Conservation (phyloP, 108 stramenopile genomes). For the Stephanodiscus minutulus region DNA sequence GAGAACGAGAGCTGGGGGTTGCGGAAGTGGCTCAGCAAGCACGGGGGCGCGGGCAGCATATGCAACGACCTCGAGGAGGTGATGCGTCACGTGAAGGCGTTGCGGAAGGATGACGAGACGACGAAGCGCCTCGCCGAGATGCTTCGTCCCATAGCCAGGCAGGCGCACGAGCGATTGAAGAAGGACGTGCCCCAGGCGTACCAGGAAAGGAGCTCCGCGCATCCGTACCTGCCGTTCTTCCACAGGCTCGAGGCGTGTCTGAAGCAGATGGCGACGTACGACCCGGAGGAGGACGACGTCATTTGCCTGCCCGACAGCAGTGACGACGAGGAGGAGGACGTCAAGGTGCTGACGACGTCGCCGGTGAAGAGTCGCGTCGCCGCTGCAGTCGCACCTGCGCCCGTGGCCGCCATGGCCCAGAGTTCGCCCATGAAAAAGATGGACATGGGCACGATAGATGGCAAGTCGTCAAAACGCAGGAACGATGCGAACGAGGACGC, state of each 20-base stretch:
- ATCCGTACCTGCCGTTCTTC: conserved; percentile 90
- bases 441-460: background rate
- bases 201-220: conserved; percentile 81
- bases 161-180: conserved; percentile 64
- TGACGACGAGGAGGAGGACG: conserved; percentile 46
- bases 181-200: conserved; percentile 84
- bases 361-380: background rate
- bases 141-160: conserved; percentile 68
- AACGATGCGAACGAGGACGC: background rate
- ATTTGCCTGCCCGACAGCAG: conserved; percentile 79
- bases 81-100: conserved; percentile 55
- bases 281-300: conserved; percentile 86
- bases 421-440: conserved; percentile 5
- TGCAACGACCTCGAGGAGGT: conserved; percentile 87
- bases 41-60: conserved; percentile 79
- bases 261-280: conserved; percentile 79
- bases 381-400: background rate
- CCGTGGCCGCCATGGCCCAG: background rate
- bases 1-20: conserved; percentile 90
- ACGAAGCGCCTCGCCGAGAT: conserved; percentile 66
- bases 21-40: conserved; percentile 82
- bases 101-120: conserved; percentile 51
- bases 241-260: conserved; percentile 81
- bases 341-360: conserved; percentile 17
- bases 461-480: background rate